phyloP scores from a whole-genome alignment of 2,329 filamentous ascomycete genomes.

The Hawksworthiomyces lignivorus region DNA sequence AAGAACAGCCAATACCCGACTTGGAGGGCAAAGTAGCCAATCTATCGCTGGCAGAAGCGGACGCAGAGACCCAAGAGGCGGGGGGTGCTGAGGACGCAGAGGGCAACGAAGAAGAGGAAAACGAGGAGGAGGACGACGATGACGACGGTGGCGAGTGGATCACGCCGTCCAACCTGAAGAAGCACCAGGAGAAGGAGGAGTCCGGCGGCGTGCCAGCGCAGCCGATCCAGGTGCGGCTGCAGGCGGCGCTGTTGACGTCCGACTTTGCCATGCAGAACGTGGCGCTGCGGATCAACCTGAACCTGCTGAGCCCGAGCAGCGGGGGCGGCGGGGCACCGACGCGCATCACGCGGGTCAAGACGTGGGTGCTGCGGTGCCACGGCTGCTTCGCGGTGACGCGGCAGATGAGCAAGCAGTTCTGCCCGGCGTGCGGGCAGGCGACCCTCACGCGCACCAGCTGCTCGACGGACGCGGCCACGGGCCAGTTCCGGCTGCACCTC shows the following conservation, averaged over 20 bases:
- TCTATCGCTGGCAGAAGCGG: background rate
- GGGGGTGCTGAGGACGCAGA: background rate
- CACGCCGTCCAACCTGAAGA: conserved; percentile 84
- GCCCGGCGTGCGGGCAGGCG: conserved; percentile 79
- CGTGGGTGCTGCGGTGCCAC: conserved; percentile 87
- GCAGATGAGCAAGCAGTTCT: conserved; percentile 86
- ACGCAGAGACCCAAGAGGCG: background rate
- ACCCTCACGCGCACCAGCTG: conserved; percentile 80
- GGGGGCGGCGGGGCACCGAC: conserved; percentile 55
- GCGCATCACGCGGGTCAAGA: conserved; percentile 77
- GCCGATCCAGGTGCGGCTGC: conserved; percentile 56
- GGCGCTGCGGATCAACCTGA: conserved; percentile 83
- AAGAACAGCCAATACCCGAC: no score
- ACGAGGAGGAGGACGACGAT: conserved; percentile 27
- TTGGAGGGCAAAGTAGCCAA: background rate
- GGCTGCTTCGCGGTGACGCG: conserved; percentile 81
- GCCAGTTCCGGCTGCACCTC: conserved; percentile 76
- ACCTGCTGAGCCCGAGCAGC: conserved; percentile 19
- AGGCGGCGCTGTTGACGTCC: conserved; percentile 85
- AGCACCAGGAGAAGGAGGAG: conserved; percentile 65
- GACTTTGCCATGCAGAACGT: conserved; percentile 99
- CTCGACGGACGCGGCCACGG: conserved; percentile 65
- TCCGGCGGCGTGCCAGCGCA: conserved; percentile 35
- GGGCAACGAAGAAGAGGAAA: conserved; percentile 33
- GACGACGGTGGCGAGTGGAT: conserved; percentile 77